Conservation (phyloP, 371 early-diverging fungal species). For the Saksenaea vasiformis region DNA sequence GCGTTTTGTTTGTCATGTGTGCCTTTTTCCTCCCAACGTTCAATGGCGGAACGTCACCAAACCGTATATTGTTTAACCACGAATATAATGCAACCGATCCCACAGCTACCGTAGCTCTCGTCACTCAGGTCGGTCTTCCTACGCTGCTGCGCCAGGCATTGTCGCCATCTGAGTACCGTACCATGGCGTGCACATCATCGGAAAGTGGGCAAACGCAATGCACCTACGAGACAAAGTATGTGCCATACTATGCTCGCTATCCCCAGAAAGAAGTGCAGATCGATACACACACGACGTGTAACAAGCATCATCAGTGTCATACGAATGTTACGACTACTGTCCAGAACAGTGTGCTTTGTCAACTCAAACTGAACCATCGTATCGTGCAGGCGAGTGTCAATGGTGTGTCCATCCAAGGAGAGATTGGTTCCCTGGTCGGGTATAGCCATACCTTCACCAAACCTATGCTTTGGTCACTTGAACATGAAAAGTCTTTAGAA, state of each 20-base stretch:
- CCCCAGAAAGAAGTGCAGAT: constrained; percentile 25
- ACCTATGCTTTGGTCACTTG: constrained; percentile 33
- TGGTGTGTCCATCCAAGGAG: not conserved
- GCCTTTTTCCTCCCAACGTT: constrained; percentile 3
- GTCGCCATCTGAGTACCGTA: constrained; percentile 20
- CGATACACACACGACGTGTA: constrained; percentile 2
- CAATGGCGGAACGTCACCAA: constrained; percentile 40
- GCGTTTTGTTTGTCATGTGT: constrained; percentile 14
- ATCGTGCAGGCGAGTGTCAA: constrained; percentile 21
- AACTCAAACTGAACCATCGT: constrained; percentile 21
- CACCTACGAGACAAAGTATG: constrained; percentile 24
- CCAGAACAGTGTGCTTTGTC: constrained; percentile 46
- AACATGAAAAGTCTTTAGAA: constrained; percentile 16
- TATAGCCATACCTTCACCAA: constrained; percentile 43
- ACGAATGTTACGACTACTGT: constrained; percentile 14
- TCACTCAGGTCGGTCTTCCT: constrained; percentile 20
- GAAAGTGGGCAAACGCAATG: constrained; percentile 26
- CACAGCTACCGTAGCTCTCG: constrained; percentile 28
- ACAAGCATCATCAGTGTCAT: not conserved
- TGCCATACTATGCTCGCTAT: constrained; percentile 31
- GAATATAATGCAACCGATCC: constrained; percentile 31
- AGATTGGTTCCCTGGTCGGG: constrained; percentile 21
- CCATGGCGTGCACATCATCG: constrained; percentile 17
- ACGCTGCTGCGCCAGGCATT: constrained; percentile 21
- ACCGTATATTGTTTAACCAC: constrained; percentile 39